Conservation (phyloP, 371 early-diverging fungal genomes). For the Mucor lusitanicus region DNA sequence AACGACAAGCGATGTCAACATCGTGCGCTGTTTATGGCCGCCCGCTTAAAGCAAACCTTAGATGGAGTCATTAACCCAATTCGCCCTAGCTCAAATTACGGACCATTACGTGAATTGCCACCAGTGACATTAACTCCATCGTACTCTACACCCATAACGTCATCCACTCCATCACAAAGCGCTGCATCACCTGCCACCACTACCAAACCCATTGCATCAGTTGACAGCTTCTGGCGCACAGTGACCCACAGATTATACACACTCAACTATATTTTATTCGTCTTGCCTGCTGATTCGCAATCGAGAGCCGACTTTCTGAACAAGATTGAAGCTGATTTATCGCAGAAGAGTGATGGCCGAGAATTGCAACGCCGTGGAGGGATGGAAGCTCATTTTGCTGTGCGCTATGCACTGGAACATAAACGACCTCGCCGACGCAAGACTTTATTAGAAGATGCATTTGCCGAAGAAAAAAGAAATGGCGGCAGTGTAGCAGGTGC, state of each 20-base stretch:
- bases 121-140: constrained; percentile 12
- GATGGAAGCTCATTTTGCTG: constrained; percentile 45
- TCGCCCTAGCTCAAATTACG: constrained; percentile 16
- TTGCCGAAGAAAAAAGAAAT: constrained; percentile 31
- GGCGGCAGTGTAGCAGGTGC: constrained; percentile 24
- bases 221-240: constrained; percentile 36
- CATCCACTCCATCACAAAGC: constrained; percentile 3
- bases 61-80: constrained; percentile 20
- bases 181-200: not conserved
- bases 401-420: constrained; percentile 42
- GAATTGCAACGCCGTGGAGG: constrained; percentile 39
- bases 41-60: constrained; percentile 40
- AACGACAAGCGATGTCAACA: constrained; percentile 50
- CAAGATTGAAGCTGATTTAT: constrained; percentile 25
- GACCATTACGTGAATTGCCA: constrained; percentile 2
- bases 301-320: constrained; percentile 31
- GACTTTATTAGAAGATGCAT: constrained; percentile 30
- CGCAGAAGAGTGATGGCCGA: constrained; percentile 27
- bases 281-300: constrained; percentile 36
- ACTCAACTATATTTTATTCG: constrained; percentile 45
- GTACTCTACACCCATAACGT: constrained; percentile 16
- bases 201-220: not conserved
- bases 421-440: constrained; percentile 16
- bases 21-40: constrained; percentile 49
- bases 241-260: constrained; percentile 49